Base-by-base conservation (phyloP, 177 flowering plant genomes). In the Vitis hybrid region DNA sequence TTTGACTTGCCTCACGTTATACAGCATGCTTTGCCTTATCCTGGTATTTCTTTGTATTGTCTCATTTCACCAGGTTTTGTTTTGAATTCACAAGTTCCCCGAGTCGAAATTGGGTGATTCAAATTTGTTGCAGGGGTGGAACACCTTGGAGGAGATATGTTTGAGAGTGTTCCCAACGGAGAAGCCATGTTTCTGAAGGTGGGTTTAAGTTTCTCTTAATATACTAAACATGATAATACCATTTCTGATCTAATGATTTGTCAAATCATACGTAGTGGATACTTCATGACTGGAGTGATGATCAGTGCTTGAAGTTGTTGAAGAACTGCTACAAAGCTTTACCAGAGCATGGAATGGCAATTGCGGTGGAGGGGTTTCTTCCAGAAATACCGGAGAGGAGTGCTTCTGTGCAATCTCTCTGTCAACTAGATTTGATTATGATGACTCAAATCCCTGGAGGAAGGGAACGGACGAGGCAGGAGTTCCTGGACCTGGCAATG, bases 1-100 rank as follows among this genome's bases (percentile, higher is more conserved):
- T 82, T 74, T 9, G 82, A 82, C 70, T 55, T 77, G 54, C 82
- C 85, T 14, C 82, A 79, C 52, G 85, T 82, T 23, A 48, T 82
- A 1, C 55, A 72, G 23, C 5, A 77, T 55, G 85, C 85, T 23
- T 69, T 70, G 1, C 2, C 76, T 1, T 79, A 73, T 59, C 73
- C 79, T n/a, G 80, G 84, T 81, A 70, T 49, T 5, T 3, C 19
- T 21, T 0, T 32, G 2, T 15, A 26, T 56, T 19, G n/a, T 23
- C 3, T 13, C 4, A 15, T 67, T 15, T 50, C 18, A 4, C 1
- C 19, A 48, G 9, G 19, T 19, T 7, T 57, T 56, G 0, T 21
- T 21, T 21, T 21, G 21, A 21, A 21, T 21, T 21, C 21, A 21
- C 21, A 21, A 21, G 21, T 21, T 21, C 21, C 21, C 21, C 21